Evolutionary conservation across 164 flowering plant species (phyloP), one percentile per base, ranked within the genome.

Genomic region (Euptelea pleiosperma): DNA sequence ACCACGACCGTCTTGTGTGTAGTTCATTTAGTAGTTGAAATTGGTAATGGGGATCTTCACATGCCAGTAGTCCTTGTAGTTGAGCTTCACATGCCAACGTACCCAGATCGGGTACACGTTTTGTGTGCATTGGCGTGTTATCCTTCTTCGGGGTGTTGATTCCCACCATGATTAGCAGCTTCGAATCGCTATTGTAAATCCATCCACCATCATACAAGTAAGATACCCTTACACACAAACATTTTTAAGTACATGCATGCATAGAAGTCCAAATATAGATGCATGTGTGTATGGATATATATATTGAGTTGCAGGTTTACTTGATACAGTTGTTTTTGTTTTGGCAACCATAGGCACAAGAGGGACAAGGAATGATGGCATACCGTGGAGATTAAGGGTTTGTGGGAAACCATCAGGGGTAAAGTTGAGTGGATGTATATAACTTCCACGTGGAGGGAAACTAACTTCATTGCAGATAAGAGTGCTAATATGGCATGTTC

Each of bases 1-100:
- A 63, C 75, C 6, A 83, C 89, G 1, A 86, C 85, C 2, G 82
- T 80, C 96, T 91, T 77, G 81, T 6, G 91, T 79, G 61, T 86
- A 86, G 68, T 86, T 89, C 69, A 80, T 14, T 42, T 87, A 55
- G 58, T 84, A 83, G 56, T 89, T 86, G 71, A 89, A 89, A 64
- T 89, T 86, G 2, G 91, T 86, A 31, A 89, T 58, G 22, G 91
- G 65, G 0, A 86, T 35, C 76, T 89, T 89, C 25, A 69, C 89
- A 3, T 93, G 78, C 96, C 96, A 89, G 63, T 88, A 88, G 15
- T 84, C 85, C 71, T 78, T 81, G 67, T 86, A 86, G 70, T 82
- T 89, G 50, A 78, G 59, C 72, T 88, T 88, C 28, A 87, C 83
- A 61, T 83, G 92, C 92, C 92, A 86, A 51, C 83, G 92, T n/a